Evolutionary conservation across 129 eudicot species (phyloP).

Genomic region (Flaveria ramosissima): DNA sequence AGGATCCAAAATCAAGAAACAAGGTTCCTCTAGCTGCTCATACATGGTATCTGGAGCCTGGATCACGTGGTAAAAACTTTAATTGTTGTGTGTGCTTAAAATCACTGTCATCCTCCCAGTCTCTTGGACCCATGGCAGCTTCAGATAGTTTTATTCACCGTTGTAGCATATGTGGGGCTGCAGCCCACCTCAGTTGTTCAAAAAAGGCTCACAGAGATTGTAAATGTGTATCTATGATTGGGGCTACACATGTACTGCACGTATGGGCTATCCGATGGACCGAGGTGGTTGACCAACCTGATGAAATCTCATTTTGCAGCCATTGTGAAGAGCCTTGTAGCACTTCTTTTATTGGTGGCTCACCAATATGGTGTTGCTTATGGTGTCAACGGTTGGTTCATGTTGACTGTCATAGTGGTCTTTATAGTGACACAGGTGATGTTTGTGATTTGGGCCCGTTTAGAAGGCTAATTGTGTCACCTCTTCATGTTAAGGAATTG

Average conservation of each 20-base stretch:
- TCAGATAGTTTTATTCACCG: conserved; percentile 79
- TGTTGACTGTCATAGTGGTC: conserved; percentile 84
- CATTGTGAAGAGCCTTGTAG: conserved; percentile 97
- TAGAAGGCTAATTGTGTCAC: conserved; percentile 84
- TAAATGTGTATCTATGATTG: conserved; percentile 86
- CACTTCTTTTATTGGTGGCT: conserved; percentile 90
- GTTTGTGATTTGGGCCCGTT: conserved; percentile 92
- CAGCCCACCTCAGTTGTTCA: conserved; percentile 82
- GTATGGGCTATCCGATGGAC: conserved; percentile 98
- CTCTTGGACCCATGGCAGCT: conserved; percentile 65
- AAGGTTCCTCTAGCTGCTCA: conserved; percentile 77
- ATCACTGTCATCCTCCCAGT: conserved; percentile 75
- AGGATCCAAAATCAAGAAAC: conserved; percentile 85
- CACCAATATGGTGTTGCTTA: conserved; percentile 81
- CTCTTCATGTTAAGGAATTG: conserved; percentile 75
- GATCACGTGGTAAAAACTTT: conserved; percentile 77
- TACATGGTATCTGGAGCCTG: conserved; percentile 79
- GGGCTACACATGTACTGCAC: conserved; percentile 69
- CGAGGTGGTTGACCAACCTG: conserved; percentile 83
- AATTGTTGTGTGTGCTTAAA: conserved; percentile 96
- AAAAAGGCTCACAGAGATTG: conserved; percentile 86
- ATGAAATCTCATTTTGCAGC: conserved; percentile 87
- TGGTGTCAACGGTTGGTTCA: conserved; percentile 65
- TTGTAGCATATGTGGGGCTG: conserved; percentile 90
- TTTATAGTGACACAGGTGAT: conserved; percentile 89